Percentiles rank a stretch among this genome's conserved stretches.
phyloP scores from a whole-genome alignment of 345 rosid genomes.

The Carallia brachiata region DNA sequence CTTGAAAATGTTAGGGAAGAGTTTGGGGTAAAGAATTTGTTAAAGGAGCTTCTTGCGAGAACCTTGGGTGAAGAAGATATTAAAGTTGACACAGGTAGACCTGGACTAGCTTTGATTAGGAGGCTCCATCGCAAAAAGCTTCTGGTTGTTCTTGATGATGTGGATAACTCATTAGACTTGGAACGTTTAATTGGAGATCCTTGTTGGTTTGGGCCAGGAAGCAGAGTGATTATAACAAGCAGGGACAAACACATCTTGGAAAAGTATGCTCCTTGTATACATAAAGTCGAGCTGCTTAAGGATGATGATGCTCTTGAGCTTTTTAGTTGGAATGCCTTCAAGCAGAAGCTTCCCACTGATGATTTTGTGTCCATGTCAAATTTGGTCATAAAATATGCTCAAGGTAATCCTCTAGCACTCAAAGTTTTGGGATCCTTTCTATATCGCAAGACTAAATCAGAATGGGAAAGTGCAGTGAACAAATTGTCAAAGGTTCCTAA shows the following conservation, averaged over 20 bases:
- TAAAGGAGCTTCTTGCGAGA: background rate
- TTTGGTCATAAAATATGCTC: constrained; percentile 1
- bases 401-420: constrained; percentile 11
- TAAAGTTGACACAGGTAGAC: too few relatives aligned
- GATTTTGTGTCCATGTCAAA: background rate
- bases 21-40: background rate
- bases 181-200: background rate
- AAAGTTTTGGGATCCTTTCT: constrained; percentile 10
- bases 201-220: background rate
- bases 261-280: background rate
- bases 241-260: background rate
- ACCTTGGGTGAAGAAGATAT: too few relatives aligned
- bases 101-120: too few relatives aligned
- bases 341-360: background rate
- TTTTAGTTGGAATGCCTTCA: background rate
- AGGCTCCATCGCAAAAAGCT: background rate
- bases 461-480: constrained; percentile 1
- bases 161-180: background rate
- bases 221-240: background rate
- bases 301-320: background rate
- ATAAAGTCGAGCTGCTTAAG: background rate
- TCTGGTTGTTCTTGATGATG: background rate
- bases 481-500: constrained; percentile 6
- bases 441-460: background rate
- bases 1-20: background rate